Evolutionary conservation across 768 basidiomycete genomes (phyloP), one percentile per base, ranked within the genome.

Genomic region (Agaricus sinodeliciosus): DNA sequence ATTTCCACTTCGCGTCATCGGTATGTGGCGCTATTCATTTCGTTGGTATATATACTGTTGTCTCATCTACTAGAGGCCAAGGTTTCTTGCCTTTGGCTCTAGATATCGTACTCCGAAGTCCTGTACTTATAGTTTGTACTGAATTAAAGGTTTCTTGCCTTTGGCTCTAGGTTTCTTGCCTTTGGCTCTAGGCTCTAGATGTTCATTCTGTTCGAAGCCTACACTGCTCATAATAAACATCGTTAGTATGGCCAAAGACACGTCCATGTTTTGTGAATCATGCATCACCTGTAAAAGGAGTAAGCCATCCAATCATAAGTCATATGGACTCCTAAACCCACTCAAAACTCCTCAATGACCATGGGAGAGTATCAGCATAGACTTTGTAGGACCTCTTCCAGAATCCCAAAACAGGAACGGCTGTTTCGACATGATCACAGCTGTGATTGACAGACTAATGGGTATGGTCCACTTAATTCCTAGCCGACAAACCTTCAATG

Each of bases 171-270:
- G n/a, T n/a, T n/a, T n/a, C n/a, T n/a, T n/a, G n/a, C n/a, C n/a
- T n/a, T n/a, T n/a, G n/a, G n/a, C n/a, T n/a, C n/a, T n/a, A n/a
- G n/a, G n/a, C n/a, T n/a, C n/a, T n/a, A n/a, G n/a, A n/a, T n/a
- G n/a, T n/a, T n/a, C n/a, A n/a, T n/a, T n/a, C n/a, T n/a, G n/a
- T n/a, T n/a, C n/a, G n/a, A n/a, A n/a, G n/a, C n/a, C n/a, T n/a
- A n/a, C n/a, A n/a, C n/a, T n/a, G n/a, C n/a, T n/a, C n/a, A n/a
- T n/a, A n/a, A n/a, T n/a, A n/a, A n/a, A n/a, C n/a, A n/a, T n/a
- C n/a, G n/a, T n/a, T n/a, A n/a, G n/a, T n/a, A n/a, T 75, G 54
- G 57, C 51, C 0, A 3, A 16, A 0, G 69, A 74, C 27, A 49
- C 62, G 0, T 18, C 49, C 0, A 37, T 44, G 0, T 72, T 51